These are phyloP conservation scores for Stephania yunnanensis DNA, from an alignment of 164 flowering plant genomes.

Conservation along the genomic window DNA sequence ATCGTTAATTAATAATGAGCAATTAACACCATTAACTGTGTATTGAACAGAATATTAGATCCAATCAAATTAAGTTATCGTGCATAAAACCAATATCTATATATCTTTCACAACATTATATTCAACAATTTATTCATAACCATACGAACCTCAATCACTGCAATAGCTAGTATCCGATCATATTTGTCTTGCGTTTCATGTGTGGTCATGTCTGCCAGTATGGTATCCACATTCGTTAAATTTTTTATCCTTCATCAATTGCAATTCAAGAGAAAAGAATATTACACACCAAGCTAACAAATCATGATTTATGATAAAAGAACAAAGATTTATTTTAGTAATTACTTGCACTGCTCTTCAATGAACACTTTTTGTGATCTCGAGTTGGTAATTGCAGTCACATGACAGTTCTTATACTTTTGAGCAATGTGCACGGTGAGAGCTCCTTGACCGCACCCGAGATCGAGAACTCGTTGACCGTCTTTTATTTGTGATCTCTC, in stretches of 20 bases:
- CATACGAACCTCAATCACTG: constrained; percentile 5
- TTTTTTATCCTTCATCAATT: background rate
- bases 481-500: constrained; percentile 9
- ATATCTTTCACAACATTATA: no score
- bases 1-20: no score
- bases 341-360: background rate
- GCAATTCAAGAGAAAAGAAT: background rate
- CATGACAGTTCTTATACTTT: background rate
- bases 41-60: no score
- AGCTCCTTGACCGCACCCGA: constrained; percentile 8
- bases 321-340: background rate
- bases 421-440: background rate
- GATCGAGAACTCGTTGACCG: constrained; percentile 7
- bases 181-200: constrained; percentile 3
- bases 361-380: background rate
- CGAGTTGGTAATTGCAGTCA: constrained; percentile 4
- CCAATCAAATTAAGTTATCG: no score
- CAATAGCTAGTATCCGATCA: constrained; percentile 4
- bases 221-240: constrained; percentile 7
- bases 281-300: no score
- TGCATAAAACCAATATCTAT: no score
- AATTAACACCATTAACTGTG: no score
- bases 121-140: background rate
- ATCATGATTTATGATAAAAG: no score
- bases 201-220: constrained; percentile 10